phyloP scores from a whole-genome alignment of 2,329 filamentous ascomycete species.

The Hymenoscyphus repandus region DNA sequence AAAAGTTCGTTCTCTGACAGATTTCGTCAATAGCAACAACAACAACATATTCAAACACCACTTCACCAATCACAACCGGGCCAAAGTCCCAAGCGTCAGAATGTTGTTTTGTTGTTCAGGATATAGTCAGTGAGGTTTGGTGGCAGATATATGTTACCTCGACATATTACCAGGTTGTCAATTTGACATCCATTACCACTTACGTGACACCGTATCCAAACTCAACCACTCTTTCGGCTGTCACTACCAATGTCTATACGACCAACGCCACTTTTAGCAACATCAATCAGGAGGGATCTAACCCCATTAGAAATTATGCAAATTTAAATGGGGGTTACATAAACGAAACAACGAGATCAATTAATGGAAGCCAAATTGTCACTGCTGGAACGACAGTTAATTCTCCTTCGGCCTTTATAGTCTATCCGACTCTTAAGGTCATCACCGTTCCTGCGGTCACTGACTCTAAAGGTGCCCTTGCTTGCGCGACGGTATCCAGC shows the following conservation, averaged over 20 bases:
- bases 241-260: constrained; percentile 8
- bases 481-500: constrained; percentile 7
- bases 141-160: constrained; percentile 2
- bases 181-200: constrained; percentile 11
- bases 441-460: constrained; percentile 9
- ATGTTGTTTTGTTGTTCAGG: constrained; percentile 14
- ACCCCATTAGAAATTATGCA: constrained; percentile 4
- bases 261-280: constrained; percentile 5
- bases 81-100: not conserved
- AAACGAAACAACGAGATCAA: not conserved
- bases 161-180: constrained; percentile 2
- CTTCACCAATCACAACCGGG: not conserved
- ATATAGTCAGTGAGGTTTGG: constrained; percentile 11
- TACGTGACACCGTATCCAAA: constrained; percentile 11
- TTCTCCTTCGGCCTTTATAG: constrained; percentile 13
- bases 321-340: constrained; percentile 1
- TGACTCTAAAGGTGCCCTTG: constrained; percentile 4
- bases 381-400: constrained; percentile 10
- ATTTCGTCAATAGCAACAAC: not conserved
- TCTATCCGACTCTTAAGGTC: constrained; percentile 12
- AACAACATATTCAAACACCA: not conserved
- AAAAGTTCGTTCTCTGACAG: too few relatives aligned
- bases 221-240: constrained; percentile 7
- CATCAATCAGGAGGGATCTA: constrained; percentile 1
- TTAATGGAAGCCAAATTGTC: constrained; percentile 6